A percentile compares a stretch with the other conserved stretches of the same genome.
Evolutionary conservation across 495 filamentous ascomycete genomes (phyloP).

Genomic region (Penicillium longicatenatum): DNA sequence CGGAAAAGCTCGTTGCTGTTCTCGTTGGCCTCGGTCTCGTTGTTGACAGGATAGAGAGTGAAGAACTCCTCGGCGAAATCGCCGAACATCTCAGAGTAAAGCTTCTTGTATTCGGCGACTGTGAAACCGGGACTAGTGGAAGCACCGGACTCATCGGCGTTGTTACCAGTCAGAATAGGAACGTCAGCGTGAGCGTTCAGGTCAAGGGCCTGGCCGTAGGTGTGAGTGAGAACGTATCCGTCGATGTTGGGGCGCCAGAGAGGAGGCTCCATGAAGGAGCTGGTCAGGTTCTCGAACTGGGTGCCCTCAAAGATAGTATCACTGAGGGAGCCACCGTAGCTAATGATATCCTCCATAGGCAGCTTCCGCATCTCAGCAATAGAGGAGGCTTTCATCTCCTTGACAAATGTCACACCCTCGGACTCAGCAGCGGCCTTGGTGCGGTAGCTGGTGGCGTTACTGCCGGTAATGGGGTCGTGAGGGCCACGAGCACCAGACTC

Average conservation of each 20-base stretch:
- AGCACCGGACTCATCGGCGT: constrained; percentile 21
- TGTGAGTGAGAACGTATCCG: constrained; percentile 18
- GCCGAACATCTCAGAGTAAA: constrained; percentile 16
- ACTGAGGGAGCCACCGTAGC: neutral
- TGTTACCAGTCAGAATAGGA: constrained; percentile 25
- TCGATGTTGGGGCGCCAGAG: constrained; percentile 22
- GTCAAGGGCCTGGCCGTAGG: constrained; percentile 12
- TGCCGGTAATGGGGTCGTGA: constrained; percentile 22
- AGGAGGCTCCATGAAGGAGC: constrained; percentile 13
- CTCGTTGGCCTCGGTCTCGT: constrained; percentile 10
- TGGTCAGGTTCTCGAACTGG: constrained; percentile 15
- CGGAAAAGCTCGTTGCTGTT: constrained; percentile 16
- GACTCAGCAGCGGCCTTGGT: constrained; percentile 15
- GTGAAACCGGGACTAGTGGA: constrained; percentile 1
- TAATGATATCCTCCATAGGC: constrained; percentile 1
- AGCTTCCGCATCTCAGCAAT: constrained; percentile 2
- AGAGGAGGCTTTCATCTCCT: constrained; percentile 4
- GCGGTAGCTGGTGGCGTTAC: constrained; percentile 17
- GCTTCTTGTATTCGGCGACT: constrained; percentile 12
- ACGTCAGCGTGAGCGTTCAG: constrained; percentile 16
- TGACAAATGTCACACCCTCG: constrained; percentile 15
- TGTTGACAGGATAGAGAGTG: constrained; percentile 18
- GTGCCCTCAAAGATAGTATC: constrained; percentile 12
- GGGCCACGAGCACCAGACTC: constrained; percentile 23
- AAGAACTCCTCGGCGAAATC: constrained; percentile 15